Evolutionary conservation across 495 filamentous ascomycete genomes (phyloP), one percentile per base, ranked within the genome.

Genomic region (Aspergillus incahuasiensis): DNA sequence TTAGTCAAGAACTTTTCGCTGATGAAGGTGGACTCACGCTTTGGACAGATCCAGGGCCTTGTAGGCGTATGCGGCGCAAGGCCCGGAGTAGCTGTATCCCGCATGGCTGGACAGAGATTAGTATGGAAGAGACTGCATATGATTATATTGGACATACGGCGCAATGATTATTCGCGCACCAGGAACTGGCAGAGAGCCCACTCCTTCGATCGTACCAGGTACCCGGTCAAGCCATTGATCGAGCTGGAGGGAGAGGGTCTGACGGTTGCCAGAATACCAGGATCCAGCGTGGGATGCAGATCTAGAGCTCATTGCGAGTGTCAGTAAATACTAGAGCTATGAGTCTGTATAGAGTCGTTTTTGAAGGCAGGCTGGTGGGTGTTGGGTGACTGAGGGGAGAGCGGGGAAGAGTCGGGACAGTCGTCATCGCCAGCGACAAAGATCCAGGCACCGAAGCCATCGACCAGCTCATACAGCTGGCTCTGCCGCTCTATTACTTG

Each of bases 51-150:
- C 92, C 52, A 95, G 84, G 4, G 84, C 80, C 68, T 89, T 92
- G 74, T 99, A 99, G 42, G 94, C 94, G 82, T 90, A 96, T 45
- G 91, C 94, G 48, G 95, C 92, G 59, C 90, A 90, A 24, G 91
- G 84, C 28, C 94, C 94, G 15, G 92, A 97, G 74, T 97, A 99
- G 3, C 88, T 80, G 77, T 96, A 99, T 25, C 94, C 95, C 52
- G 95, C 94, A 69, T 99, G 94, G 56, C 94, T 97, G 57, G 38
- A 21, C 15, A 42, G 30, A 13, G 46, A 47, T 68, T 47, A 69
- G 63, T 47, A 52, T 57, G 16, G 11, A n/a, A 12, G 24, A 16
- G 18, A 9, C n/a, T 28, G 13, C 22, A 20, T 30, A 18, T 7
- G 13, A 21, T 11, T 20, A 44, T 21, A 42, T 12, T n/a, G 24